Evolutionary conservation across 2,329 filamentous ascomycete genomes (phyloP).

Genomic region (Westerdykella sp.): DNA sequence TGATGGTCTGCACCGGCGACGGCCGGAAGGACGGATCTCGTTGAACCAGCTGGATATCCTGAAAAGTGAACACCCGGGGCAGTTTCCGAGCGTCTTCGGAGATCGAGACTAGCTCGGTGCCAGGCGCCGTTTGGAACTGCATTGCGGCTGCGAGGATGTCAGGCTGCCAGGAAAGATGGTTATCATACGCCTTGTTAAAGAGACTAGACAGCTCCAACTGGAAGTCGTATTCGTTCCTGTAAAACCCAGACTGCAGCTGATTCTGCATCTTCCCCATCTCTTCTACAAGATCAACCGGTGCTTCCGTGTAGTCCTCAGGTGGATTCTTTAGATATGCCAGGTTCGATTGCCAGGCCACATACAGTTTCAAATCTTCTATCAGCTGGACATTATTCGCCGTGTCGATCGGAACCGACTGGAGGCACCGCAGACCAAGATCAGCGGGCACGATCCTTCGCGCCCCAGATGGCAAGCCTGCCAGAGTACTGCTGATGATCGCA

Average conservation of each 20-base stretch:
- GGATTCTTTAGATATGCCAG: slow-evolving; percentile 37
- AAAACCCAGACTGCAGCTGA: slow-evolving; percentile 23
- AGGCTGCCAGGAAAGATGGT: slow-evolving; percentile 36
- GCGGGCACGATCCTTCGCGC: slow-evolving; percentile 27
- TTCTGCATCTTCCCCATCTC: slow-evolving; percentile 32
- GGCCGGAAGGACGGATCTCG: slow-evolving; percentile 25
- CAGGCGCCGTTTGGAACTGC: slow-evolving; percentile 30
- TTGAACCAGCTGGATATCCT: slow-evolving; percentile 23
- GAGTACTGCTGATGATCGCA: slow-evolving; percentile 23
- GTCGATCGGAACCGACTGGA: slow-evolving; percentile 35
- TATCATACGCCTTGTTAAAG: slow-evolving; percentile 36
- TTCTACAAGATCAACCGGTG: slow-evolving; percentile 35
- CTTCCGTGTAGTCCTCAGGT: slow-evolving; percentile 32
- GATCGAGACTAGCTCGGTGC: slow-evolving; percentile 29
- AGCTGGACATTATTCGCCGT: slow-evolving; percentile 26
- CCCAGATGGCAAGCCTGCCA: slow-evolving; percentile 22
- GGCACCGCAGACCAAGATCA: slow-evolving; percentile 29
- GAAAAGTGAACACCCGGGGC: slow-evolving; percentile 34
- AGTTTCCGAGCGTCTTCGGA: slow-evolving; percentile 32
- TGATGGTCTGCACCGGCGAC: slow-evolving; percentile 35
- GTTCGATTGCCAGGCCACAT: slow-evolving; percentile 37
- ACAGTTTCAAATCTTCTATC: slow-evolving; percentile 31
- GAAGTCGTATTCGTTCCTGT: slow-evolving; percentile 39
- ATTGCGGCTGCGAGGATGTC: slow-evolving; percentile 35
- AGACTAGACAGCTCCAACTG: slow-evolving; percentile 33